Evolutionary conservation across 768 basidiomycete species (phyloP), one percentile per base, ranked within the genome.

Genomic region (Leucocoprinus sp.): DNA sequence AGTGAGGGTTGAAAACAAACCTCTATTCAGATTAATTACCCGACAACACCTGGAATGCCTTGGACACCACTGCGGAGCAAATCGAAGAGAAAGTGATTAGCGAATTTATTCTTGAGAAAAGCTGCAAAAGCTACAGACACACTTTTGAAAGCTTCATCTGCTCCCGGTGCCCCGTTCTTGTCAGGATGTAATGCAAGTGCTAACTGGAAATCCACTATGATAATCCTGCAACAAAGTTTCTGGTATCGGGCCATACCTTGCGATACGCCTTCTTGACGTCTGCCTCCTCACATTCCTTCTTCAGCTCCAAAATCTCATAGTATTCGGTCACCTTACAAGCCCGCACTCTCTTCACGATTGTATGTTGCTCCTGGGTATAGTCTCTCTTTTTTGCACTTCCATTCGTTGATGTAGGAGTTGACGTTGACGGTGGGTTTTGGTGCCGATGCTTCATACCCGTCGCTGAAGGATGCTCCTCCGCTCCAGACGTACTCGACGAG

Each of bases 71-170:
- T 98, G 57, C 8, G 45, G 37, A 49, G 33, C 38, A 39, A 44
- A 48, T 24, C 34, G 21, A 42, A 45, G 11, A 27, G 26, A 27
- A 17, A 40, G 49, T 22, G 48, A 45, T 49, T 18, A 47, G 50
- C 22, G 14, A 12, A n/a, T 6, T 38, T 19, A 49, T 19, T 4
- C 38, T 44, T 15, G 37, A n/a, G n/a, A 23, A 35, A 37, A 22
- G 15, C 29, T 27, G 44, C 33, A 27, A 21, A 48, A 36, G 43
- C 27, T 15, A 31, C 33, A 31, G 40, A 74, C 83, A 43, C 57
- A 97, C 95, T 71, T 70, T 98, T 98, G 69, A 98, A 98, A 2
- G 95, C 95, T 60, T 98, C 95, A 50, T 97, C 95, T 12, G 95
- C 95, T 31, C 91, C 89, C n/a, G 95, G 93, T 15, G 95, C 95